These are phyloP conservation scores for Phaeosphaeriaceae sp. DNA, from an alignment of 2,329 filamentous ascomycete genomes.

Conservation along the genomic window DNA sequence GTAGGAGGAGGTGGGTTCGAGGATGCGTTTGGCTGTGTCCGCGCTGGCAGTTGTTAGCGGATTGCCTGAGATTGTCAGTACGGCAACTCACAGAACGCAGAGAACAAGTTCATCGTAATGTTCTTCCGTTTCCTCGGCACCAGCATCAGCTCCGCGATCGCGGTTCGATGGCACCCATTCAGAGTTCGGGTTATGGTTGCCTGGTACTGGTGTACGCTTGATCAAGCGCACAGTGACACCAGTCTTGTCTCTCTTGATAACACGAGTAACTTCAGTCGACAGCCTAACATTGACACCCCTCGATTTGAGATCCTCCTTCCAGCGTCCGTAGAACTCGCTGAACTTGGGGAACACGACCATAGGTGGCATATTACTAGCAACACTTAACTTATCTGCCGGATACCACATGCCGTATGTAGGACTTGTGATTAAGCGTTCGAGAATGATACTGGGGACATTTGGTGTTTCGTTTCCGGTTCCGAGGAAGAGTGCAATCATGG, in stretches of 20 bases:
- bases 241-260: slow-evolving; percentile 59
- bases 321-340: slow-evolving; percentile 66
- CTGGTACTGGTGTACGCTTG: slow-evolving; percentile 51
- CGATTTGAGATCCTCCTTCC: slow-evolving; percentile 59
- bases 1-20: slow-evolving; percentile 64
- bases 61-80: neutral
- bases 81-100: slow-evolving; percentile 58
- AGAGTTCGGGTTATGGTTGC: slow-evolving; percentile 55
- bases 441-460: slow-evolving; percentile 72
- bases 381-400: slow-evolving; percentile 55
- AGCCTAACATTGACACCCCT: slow-evolving; percentile 65
- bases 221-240: slow-evolving; percentile 60
- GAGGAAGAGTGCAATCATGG: slow-evolving; percentile 75
- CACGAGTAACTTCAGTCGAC: slow-evolving; percentile 62
- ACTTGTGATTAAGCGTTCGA: slow-evolving; percentile 60
- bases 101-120: slow-evolving; percentile 71
- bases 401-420: slow-evolving; percentile 68
- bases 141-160: slow-evolving; percentile 48
- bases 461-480: slow-evolving; percentile 78
- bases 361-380: slow-evolving; percentile 59
- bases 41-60: slow-evolving; percentile 40
- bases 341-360: slow-evolving; percentile 71
- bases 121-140: slow-evolving; percentile 54
- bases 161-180: slow-evolving; percentile 49
- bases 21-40: slow-evolving; percentile 65